Evolutionary conservation across 1,139 yeast genomes (phyloP).

Genomic region (Blastobotrys illinoisensis): DNA sequence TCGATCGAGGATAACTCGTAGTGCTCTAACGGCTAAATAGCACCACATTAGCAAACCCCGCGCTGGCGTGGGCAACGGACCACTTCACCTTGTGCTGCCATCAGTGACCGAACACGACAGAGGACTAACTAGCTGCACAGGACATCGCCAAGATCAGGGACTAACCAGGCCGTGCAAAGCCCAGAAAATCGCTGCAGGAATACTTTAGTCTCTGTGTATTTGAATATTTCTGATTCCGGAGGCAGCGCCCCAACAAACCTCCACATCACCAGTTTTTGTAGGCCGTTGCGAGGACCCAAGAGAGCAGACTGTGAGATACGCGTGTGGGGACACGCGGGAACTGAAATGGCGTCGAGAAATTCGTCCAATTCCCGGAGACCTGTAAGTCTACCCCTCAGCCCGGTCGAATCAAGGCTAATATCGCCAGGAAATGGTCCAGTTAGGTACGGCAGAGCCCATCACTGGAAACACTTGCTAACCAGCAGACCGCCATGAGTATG

Average conservation of each 20-base stretch:
- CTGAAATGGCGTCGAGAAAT: not conserved
- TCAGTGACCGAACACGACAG: not conserved
- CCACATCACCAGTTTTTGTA: not conserved
- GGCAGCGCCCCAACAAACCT: not conserved
- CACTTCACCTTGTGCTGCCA: not conserved
- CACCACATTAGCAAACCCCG: not conserved
- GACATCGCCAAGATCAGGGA: too few relatives aligned
- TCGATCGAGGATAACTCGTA: too few relatives aligned
- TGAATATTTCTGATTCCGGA: not conserved
- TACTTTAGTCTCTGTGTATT: too few relatives aligned
- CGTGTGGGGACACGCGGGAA: not conserved
- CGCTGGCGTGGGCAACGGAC: not conserved
- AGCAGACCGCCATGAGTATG: constrained; percentile 49
- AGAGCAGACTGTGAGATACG: not conserved
- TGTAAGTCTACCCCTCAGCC: not conserved
- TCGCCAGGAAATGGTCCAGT: constrained; percentile 22
- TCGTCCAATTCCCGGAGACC: not conserved
- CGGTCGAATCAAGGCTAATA: not conserved
- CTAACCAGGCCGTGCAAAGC: too few relatives aligned
- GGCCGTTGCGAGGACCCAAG: not conserved
- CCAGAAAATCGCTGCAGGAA: not conserved
- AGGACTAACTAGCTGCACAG: not conserved
- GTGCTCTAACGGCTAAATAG: too few relatives aligned
- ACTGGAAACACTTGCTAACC: not conserved
- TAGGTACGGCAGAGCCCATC: constrained; percentile 7